A percentile compares a stretch with the other conserved stretches of the same genome.
phyloP scores from a whole-genome alignment of 371 early-diverging fungal genomes.

The Thermomucor indicae-seudaticae region DNA sequence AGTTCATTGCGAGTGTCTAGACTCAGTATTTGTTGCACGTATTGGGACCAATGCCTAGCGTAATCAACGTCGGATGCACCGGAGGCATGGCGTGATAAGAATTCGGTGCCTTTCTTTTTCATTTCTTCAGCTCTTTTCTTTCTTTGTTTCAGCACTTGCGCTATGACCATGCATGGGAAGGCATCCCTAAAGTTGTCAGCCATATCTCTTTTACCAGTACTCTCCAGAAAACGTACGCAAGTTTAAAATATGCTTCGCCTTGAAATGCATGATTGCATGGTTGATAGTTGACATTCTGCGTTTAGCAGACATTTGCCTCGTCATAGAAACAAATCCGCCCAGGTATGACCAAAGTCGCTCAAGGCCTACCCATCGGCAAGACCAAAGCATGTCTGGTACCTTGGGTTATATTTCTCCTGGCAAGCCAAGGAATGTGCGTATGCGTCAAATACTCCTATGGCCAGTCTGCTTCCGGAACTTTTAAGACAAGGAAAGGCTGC shows the following conservation, averaged over 20 bases:
- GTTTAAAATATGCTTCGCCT: neutral
- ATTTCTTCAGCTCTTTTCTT: neutral
- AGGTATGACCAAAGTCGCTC: slow-evolving; percentile 6
- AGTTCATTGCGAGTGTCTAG: neutral
- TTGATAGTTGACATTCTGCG: neutral
- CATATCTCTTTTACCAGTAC: neutral
- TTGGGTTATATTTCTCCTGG: slow-evolving; percentile 6
- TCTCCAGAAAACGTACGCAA: neutral
- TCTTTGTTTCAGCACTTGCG: neutral
- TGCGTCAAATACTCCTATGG: slow-evolving; percentile 4
- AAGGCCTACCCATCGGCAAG: slow-evolving; percentile 5
- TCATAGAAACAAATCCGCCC: neutral
- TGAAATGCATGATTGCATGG: neutral
- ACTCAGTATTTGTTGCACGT: neutral
- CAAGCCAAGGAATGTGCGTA: slow-evolving; percentile 6
- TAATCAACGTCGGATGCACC: neutral
- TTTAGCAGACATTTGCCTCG: neutral
- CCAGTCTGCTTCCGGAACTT: neutral
- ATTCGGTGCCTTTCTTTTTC: neutral
- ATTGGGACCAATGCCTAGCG: neutral
- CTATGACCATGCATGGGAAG: neutral
- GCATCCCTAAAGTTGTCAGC: too few species aligned
- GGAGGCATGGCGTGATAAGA: neutral
- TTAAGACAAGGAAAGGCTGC: neutral
- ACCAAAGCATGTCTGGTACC: slow-evolving; percentile 1